Conservation (phyloP, 495 filamentous ascomycete species). For the Penicillium soppii region DNA sequence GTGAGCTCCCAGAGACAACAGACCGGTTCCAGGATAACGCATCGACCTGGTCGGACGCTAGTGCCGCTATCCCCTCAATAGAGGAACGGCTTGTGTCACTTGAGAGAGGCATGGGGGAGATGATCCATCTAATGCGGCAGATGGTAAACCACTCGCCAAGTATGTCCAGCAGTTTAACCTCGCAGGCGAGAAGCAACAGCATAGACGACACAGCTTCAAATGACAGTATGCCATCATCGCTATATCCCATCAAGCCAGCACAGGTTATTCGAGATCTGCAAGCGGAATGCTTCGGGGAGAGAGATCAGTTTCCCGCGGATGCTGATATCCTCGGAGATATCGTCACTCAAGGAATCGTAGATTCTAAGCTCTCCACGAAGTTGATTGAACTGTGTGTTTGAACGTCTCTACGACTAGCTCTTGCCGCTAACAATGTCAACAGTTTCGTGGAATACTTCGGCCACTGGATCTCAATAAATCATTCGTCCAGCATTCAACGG, state of each 20-base stretch:
- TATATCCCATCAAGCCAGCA: slow-evolving; percentile 32
- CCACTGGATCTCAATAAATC: slow-evolving; percentile 36
- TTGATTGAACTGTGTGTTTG: slow-evolving; percentile 35
- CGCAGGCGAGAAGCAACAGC: slow-evolving; percentile 19
- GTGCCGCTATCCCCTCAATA: slow-evolving; percentile 35
- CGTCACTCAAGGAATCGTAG: slow-evolving; percentile 34
- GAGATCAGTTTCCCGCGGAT: slow-evolving; percentile 23
- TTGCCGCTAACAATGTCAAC: slow-evolving; percentile 7
- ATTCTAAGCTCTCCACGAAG: slow-evolving; percentile 36
- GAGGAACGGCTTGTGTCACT: slow-evolving; percentile 39
- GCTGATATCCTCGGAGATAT: slow-evolving; percentile 27
- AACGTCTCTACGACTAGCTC: neutral
- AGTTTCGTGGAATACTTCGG: slow-evolving; percentile 43
- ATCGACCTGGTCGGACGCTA: slow-evolving; percentile 36
- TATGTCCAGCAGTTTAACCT: slow-evolving; percentile 15
- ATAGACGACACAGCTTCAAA: slow-evolving; percentile 25
- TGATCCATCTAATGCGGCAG: slow-evolving; percentile 40
- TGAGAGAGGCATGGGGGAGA: slow-evolving; percentile 39
- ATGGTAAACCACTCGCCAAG: slow-evolving; percentile 31
- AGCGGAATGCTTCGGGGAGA: slow-evolving; percentile 34
- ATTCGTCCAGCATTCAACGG: slow-evolving; percentile 25
- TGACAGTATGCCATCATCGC: slow-evolving; percentile 18
- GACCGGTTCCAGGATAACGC: slow-evolving; percentile 38
- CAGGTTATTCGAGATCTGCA: slow-evolving; percentile 39
- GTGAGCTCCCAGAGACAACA: slow-evolving; percentile 37